Evolutionary conservation across 2,329 filamentous ascomycete species (phyloP).

Genomic region (Talaromyces sp.): DNA sequence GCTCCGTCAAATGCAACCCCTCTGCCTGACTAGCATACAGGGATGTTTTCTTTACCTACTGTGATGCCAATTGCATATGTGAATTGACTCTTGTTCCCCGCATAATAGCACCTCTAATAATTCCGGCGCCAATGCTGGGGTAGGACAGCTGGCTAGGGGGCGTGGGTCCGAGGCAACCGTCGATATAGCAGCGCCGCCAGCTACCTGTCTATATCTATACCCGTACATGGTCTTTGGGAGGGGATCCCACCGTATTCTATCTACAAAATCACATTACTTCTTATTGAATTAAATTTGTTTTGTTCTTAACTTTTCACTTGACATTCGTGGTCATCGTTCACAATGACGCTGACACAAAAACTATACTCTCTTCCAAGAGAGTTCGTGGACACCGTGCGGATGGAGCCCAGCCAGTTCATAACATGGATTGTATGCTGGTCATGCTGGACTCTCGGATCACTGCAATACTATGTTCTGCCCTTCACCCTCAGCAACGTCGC

Average conservation of each 20-base stretch:
- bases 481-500: constrained; percentile 2
- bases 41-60: neutral
- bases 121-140: neutral
- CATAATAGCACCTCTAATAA: neutral
- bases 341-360: neutral
- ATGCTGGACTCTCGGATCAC: constrained; percentile 6
- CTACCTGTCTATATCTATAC: neutral
- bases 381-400: neutral
- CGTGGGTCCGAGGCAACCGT: neutral
- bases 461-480: constrained; percentile 5
- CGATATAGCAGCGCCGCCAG: neutral
- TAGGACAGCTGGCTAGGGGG: neutral
- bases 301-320: neutral
- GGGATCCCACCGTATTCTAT: neutral
- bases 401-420: neutral
- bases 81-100: neutral
- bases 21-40: neutral
- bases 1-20: neutral
- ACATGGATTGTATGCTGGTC: constrained; percentile 4
- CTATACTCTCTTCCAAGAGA: neutral
- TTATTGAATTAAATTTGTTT: too few relatives aligned
- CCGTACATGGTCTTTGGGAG: neutral
- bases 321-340: neutral
- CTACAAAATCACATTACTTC: too few relatives aligned
- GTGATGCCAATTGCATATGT: neutral